Base-by-base conservation (phyloP, 2,329 filamentous ascomycete genomes). In the Chaetothyriales sp. region DNA sequence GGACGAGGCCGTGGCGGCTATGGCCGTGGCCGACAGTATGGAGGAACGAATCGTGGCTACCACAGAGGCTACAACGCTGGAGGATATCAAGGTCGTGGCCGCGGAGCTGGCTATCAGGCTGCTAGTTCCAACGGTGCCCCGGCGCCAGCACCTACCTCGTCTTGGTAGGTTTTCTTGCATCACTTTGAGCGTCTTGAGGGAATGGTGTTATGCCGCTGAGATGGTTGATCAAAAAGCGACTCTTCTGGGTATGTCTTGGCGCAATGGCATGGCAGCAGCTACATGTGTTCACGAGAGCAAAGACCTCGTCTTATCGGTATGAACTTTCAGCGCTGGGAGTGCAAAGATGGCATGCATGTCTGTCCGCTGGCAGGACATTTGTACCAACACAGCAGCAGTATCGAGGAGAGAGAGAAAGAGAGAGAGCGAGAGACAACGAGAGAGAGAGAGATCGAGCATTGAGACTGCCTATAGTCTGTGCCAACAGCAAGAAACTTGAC, bases 1-100 rank as follows among this genome's bases (percentile, higher is more conserved):
- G 86, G 88, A 28, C 79, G 88, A 44, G 86, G 86, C 37, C 82
- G 89, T 52, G 86, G 86, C 19, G 82, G 84, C 22, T 71, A 76
- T 49, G 76, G 76, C 33, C 66, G 74, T 55, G 74, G 76, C 18
- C 71, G 77, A 54, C 74, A 74, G 44, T 65, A 70, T 56, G 69
- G 71, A 43, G 69, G 73, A 45, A 73, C 73, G 52, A 66, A 62
- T 56, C 67, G 71, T 53, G 72, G 74, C 22, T 73, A 71, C 53
- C 69, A 71, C 49, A 70, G 67, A 44, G 59, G 64, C 44, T 66
- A 69, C 46, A 63, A 65, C 18, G 67, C 68, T 46, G 55, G 59
- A 18, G 57, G 57, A 44, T 51, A 51, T 13, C 54, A 56, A 28
- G 54, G 49, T n/a, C 53, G 59, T 43, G 59, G 59, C 22, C 54